Evolutionary conservation across 352 stramenopile genomes (phyloP), one percentile per base, ranked within the genome.

Genomic region (Pythium diclinum): DNA sequence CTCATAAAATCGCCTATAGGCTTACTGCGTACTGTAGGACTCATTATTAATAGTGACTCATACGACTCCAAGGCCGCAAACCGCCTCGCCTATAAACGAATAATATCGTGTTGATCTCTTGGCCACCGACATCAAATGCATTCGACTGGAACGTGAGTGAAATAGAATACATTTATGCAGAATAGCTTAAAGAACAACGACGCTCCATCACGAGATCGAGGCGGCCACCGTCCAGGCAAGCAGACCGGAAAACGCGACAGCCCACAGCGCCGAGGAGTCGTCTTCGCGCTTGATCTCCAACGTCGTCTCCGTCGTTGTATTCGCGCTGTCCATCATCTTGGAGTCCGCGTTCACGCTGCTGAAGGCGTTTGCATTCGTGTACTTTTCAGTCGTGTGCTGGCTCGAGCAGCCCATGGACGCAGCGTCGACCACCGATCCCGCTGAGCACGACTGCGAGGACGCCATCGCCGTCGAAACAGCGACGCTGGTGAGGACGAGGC

Each of bases 171-270:
- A 28, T 3, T 28, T 28, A 28, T 28, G 25, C 25, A 28, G 25
- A 28, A 28, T 28, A 28, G 25, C 25, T 28, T 28, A 28, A 28
- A 28, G 25, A 5, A 2, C 25, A 28, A 3, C 25, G 25, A 28
- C 25, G 25, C 25, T 16, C 4, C 36, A 9, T 23, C 8, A 47
- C n/a, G 47, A 17, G 47, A 54, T n/a, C 47, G 47, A 17, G 4
- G 25, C 47, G 16, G 21, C 57, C 2, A 57, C 30, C 5, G 46
- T 57, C 46, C 57, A 63, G 17, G 56, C 56, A 17, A 57, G 46
- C n/a, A 56, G 33, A 4, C n/a, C 48, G 6, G 58, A 64, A 11
- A 56, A 64, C 3, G 21, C 33, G 13, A 57, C 58, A 6, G 34
- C 46, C 58, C 46, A 64, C 17, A 57, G 16, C 30, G 47, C 58